Evolutionary conservation across 1,284 basidiomycete genomes (phyloP), one percentile per base, ranked within the genome.

Genomic region (Naganishia liquefaciens): DNA sequence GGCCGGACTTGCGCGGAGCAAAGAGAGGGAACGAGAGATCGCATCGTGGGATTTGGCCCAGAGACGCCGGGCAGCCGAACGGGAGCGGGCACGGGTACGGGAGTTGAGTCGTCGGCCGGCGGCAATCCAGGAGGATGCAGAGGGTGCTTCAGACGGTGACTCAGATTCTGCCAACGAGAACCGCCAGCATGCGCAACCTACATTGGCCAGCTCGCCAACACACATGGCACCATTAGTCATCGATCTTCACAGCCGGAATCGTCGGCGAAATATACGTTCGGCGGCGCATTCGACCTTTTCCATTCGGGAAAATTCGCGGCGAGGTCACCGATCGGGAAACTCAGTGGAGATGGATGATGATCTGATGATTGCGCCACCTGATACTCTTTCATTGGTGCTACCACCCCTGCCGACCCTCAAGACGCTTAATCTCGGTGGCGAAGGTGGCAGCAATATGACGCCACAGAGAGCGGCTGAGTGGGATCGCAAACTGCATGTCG

Each of bases 361-460:
- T 23, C 37, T 70, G 27, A 67, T 67, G 42, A 66, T 78, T 1
- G 72, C 75, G 0, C 72, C 77, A 10, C 54, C 69, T 1, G 72
- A 78, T 58, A 68, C 68, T 7, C 64, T 76, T 17, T 73, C 74
- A 65, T 71, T 79, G 64, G 77, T 80, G 27, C 69, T 80, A 7
- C 78, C 79, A 0, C 70, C 77, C 6, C 65, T 78, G 6, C 78
- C 79, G 0, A 71, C 68, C 0, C 70, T 80, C 28, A 71, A 72
- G 53, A 72, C 76, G 1, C 57, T 80, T 9, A 73, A 70, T 9
- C 73, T 80, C 23, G 79, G 79, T 46, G 79, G 79, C 1, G 78
- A 79, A 63, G 75, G 74, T 2, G 68, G 71, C 0, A 44, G 67
- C 10, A 57, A 67, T 25, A 73, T 73, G 61, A 39, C 64, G 11